A percentile compares a stretch with the other conserved stretches of the same genome.
These are phyloP conservation scores for Typha latifolia DNA, from an alignment of 176 grass and related monocot species.

Conservation along the genomic window DNA sequence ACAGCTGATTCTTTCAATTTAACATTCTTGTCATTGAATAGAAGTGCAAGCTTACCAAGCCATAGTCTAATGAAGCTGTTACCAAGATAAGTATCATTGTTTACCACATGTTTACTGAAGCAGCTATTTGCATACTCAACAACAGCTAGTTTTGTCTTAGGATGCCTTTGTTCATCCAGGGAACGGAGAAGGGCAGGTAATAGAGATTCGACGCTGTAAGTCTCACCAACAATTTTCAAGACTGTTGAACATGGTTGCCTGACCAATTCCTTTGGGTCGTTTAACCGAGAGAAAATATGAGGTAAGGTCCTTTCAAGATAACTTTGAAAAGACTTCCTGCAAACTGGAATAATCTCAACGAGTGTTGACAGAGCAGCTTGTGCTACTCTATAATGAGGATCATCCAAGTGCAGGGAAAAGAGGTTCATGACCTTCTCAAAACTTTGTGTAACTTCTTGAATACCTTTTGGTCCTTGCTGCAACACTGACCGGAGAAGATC, in stretches of 20 bases:
- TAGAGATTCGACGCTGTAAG: slow-evolving; percentile 71
- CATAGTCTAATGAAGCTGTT: slow-evolving; percentile 83
- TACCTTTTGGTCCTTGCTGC: slow-evolving; percentile 57
- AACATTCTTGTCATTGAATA: slow-evolving; percentile 69
- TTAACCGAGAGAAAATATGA: slow-evolving; percentile 77
- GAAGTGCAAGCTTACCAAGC: slow-evolving; percentile 63
- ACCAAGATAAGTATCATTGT: slow-evolving; percentile 46
- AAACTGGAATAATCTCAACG: slow-evolving; percentile 62
- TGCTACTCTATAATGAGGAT: slow-evolving; percentile 94
- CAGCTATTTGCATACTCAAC: slow-evolving; percentile 87
- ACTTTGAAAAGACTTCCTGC: slow-evolving; percentile 77
- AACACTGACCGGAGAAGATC: slow-evolving; percentile 56
- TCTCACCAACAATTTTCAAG: slow-evolving; percentile 60
- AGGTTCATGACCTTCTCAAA: slow-evolving; percentile 96
- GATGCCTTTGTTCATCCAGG: slow-evolving; percentile 82
- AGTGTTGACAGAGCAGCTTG: slow-evolving; percentile 74
- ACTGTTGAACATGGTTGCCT: slow-evolving; percentile 55
- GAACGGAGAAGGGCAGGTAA: slow-evolving; percentile 80
- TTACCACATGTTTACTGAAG: slow-evolving; percentile 62
- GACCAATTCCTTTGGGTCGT: slow-evolving; percentile 76
- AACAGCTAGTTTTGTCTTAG: slow-evolving; percentile 63
- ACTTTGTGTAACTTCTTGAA: slow-evolving; percentile 71
- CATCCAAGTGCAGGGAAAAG: slow-evolving; percentile 75
- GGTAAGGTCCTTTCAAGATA: slow-evolving; percentile 82
- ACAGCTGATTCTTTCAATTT: slow-evolving; percentile 68